Evolutionary conservation across 306 rosid species (phyloP).

Genomic region (Vigna angularis): DNA sequence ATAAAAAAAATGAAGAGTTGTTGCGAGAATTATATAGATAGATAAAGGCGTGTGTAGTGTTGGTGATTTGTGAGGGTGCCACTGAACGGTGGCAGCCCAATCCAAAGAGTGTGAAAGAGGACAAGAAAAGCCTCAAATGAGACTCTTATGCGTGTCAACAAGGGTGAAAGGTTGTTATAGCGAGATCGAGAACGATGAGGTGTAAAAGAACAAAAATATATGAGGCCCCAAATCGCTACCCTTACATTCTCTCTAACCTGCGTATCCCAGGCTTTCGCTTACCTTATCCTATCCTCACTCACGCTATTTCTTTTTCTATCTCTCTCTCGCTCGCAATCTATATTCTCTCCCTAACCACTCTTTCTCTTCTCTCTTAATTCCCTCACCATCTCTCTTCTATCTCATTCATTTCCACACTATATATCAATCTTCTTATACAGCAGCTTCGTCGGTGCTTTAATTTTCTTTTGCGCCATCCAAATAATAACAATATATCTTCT

Average conservation of each 20-base stretch:
- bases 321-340: slow-evolving; percentile 26
- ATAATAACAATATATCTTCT: too few relatives aligned
- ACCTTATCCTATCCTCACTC: slow-evolving; percentile 79
- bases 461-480: too few relatives aligned
- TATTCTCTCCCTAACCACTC: neutral
- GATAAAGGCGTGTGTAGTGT: too few relatives aligned
- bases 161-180: neutral
- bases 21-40: too few relatives aligned
- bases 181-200: slow-evolving; percentile 45
- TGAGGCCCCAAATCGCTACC: slow-evolving; percentile 79
- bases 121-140: slow-evolving; percentile 27
- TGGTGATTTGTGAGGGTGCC: neutral
- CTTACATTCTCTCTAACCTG: slow-evolving; percentile 43
- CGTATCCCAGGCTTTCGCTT: slow-evolving; percentile 47
- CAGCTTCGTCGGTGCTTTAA: too few relatives aligned
- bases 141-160: slow-evolving; percentile 8
- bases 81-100: slow-evolving; percentile 34
- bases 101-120: slow-evolving; percentile 37
- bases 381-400: slow-evolving; percentile 3
- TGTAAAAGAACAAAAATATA: slow-evolving; percentile 49
- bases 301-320: slow-evolving; percentile 5
- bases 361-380: slow-evolving; percentile 6
- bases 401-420: neutral
- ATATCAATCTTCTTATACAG: neutral
- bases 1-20: too few relatives aligned